Base-by-base conservation (phyloP, 495 filamentous ascomycete genomes). In the Annulohypoxylon moriforme region DNA sequence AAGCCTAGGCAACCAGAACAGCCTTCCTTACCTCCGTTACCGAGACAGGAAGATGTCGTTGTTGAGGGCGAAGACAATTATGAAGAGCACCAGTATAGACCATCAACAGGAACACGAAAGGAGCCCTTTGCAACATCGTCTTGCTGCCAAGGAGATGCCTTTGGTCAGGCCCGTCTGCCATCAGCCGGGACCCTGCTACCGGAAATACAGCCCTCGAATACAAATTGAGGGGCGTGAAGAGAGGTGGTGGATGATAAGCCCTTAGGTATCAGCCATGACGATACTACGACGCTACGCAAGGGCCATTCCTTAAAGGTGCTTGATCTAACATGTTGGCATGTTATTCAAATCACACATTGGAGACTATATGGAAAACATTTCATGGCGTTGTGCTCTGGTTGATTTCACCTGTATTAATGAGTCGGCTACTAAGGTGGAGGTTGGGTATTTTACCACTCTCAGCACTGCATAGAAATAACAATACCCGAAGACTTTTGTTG, bases 51-150 rank as follows among this genome's bases (percentile, higher is more conserved):
- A 24, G 47, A 50, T 11, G 16, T 14, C 8, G n/a, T 3, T 1
- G n/a, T 20, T n/a, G 31, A 63, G 29, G 27, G 4, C 31, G 72
- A 76, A 0, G 70, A 77, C 2, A 77, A 73, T 0, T 72, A 68
- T 10, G 70, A 76, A 3, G 73, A 78, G 11, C 16, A 40, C 3
- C 53, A 40, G 25, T 9, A 25, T 5, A 38, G 33, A 25, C 53
- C 53, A 67, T 71, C 16, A 73, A 74, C 11, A 53, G 67, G 31
- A 60, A 62, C 50, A 25, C 47, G 62, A 44, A 61, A 61, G 7
- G 47, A 47, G 9, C 33, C 57, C 31, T 50, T 33, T 10, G 42
- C 36, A 1, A 25, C 34, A n/a, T 29, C 55, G 14, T 16, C 47
- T 18, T 22, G 22, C 7, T n/a, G 29, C 16, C 53, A 16, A 8